Evolutionary conservation across 768 basidiomycete genomes (phyloP), one percentile per base, ranked within the genome.

Genomic region (Naganishia vishniacii): DNA sequence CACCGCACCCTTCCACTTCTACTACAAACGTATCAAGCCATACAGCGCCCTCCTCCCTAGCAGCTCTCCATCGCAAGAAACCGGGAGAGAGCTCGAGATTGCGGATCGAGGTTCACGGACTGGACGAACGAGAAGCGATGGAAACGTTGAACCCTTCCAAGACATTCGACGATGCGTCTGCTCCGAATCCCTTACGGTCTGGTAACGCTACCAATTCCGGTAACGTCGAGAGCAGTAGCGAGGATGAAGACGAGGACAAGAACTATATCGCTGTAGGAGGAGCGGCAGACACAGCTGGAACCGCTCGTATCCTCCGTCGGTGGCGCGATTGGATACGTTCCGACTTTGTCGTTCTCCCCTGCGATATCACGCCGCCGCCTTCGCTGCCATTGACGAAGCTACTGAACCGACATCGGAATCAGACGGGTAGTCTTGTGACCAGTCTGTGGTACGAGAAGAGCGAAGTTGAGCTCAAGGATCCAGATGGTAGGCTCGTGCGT

Each of bases 311-410:
- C 4, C 41, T 67, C n/a, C 32, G 65, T 13, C 47, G 65, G 18
- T 67, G 65, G 65, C 41, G 61, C 18, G 65, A 67, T 32, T 67
- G 65, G 65, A 51, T 37, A 32, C 56, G 80, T 78, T 69, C 84
- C 65, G 93, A 95, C 76, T 93, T 95, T 75, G 83, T 95, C 42
- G 77, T 97, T 25, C 82, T 97, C 1, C 88, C 93, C 7, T 95
- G 91, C 72, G 93, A 97, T 75, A 89, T 95, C 53, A 82, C 91
- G 23, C 86, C 91, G 9, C 87, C 91, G 0, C 79, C 85, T 0
- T 79, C 83, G 0, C 81, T 95, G n/a, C 80, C 86, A 5, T 82
- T 97, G 7, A 81, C 82, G 31, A 79, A 78, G 0, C 78, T 95
- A 1, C 80, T 95, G 46, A 85, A 97, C 77, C 87, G 85, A 71